These are phyloP conservation scores for Posidonia oceanica DNA, from an alignment of 116 monocot species.

Conservation along the genomic window DNA sequence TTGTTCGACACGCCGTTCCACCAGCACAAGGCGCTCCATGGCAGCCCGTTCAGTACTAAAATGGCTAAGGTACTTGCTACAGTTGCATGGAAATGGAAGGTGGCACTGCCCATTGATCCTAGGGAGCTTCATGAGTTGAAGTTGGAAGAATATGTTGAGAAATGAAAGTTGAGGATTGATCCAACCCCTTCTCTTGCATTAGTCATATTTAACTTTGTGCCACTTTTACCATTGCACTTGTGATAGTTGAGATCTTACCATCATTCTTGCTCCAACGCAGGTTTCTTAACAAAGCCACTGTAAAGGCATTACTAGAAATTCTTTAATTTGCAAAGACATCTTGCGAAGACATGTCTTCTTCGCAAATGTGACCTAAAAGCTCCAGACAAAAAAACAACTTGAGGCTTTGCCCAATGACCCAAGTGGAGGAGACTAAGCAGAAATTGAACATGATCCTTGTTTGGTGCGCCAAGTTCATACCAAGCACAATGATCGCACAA, in stretches of 20 bases:
- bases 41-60: constrained; percentile 46
- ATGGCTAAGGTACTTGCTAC: constrained; percentile 48
- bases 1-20: constrained; percentile 42
- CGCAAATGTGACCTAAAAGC: no score
- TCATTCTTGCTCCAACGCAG: no score
- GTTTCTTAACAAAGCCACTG: constrained; percentile 18
- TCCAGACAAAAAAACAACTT: no score
- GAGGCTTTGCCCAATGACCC: constrained; percentile 17
- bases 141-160: constrained; percentile 21
- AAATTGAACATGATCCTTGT: constrained; percentile 24
- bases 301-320: no score
- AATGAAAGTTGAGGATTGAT: constrained; percentile 24
- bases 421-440: constrained; percentile 54
- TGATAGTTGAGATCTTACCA: no score
- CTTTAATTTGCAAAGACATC: no score
- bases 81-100: constrained; percentile 24
- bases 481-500: constrained; percentile 25
- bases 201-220: neutral
- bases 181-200: constrained; percentile 1
- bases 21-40: constrained; percentile 37
- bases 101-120: constrained; percentile 18
- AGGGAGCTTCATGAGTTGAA: constrained; percentile 33
- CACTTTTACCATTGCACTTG: no score
- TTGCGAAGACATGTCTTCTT: no score
- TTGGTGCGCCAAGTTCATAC: constrained; percentile 15